A percentile compares a stretch with the other conserved stretches of the same genome.
phyloP scores from a whole-genome alignment of 2,329 filamentous ascomycete species.

The Aureobasidium vineae region DNA sequence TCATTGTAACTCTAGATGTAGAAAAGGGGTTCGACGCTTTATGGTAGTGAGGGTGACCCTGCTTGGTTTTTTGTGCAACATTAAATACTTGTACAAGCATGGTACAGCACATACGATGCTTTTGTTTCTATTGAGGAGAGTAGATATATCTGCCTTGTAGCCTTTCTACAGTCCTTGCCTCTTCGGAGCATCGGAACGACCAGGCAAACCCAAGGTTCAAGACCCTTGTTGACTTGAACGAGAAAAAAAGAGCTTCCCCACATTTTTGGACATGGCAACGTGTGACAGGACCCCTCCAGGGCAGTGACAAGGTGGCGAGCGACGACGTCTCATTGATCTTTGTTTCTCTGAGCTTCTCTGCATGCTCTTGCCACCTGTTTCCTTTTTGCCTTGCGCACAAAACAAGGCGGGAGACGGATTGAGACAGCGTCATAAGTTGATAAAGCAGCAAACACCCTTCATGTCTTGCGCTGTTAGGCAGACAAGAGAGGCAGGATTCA shows the following conservation, averaged over 20 bases:
- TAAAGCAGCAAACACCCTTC: background rate
- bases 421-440: background rate
- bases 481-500: background rate
- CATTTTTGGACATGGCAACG: background rate
- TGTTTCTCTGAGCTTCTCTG: conserved; percentile 10
- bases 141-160: background rate
- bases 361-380: background rate
- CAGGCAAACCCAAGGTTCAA: background rate
- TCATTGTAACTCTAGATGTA: background rate
- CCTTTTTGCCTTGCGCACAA: background rate
- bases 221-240: background rate
- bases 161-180: background rate
- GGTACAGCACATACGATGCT: background rate
- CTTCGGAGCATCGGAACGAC: background rate
- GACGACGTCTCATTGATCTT: conserved; percentile 1
- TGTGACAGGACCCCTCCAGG: background rate
- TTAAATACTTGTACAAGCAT: background rate
- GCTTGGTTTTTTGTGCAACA: background rate
- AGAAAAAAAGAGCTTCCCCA: background rate
- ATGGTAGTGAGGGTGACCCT: background rate
- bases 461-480: background rate
- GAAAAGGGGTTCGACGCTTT: background rate
- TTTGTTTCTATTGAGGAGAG: background rate
- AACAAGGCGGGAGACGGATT: background rate
- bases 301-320: conserved; percentile 6